A percentile compares a stretch with the other conserved stretches of the same genome.
These are phyloP conservation scores for Phytophthora pinifolia DNA, from an alignment of 352 stramenopile genomes.

Conservation along the genomic window DNA sequence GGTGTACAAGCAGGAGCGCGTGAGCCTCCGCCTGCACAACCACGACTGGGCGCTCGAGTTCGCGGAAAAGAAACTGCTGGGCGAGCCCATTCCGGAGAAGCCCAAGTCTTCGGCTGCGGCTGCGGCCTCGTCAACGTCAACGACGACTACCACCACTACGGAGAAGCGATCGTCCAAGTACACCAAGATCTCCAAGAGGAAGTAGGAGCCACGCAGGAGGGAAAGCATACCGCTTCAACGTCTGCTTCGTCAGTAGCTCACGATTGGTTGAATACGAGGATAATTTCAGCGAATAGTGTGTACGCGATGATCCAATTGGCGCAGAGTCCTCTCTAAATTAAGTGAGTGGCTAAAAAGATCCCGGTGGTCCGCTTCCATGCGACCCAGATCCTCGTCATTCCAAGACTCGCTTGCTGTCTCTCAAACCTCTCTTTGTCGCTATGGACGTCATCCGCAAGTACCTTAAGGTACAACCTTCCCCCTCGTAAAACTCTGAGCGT, in stretches of 20 bases:
- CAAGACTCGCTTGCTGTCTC: conserved; percentile 8
- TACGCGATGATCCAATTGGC: background rate
- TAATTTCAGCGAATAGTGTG: conserved; percentile 15
- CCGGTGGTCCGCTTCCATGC: conserved; percentile 27
- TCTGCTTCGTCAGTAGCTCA: background rate
- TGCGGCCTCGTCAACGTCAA: conserved; percentile 16
- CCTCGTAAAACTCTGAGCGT: background rate
- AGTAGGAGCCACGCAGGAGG: no score
- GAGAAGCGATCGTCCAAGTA: conserved; percentile 71
- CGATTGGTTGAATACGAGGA: conserved; percentile 3
- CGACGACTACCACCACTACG: conserved; percentile 31
- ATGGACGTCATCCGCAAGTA: conserved; percentile 86
- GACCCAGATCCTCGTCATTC: conserved; percentile 18
- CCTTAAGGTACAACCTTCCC: conserved; percentile 50
- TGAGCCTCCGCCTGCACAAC: conserved; percentile 79
- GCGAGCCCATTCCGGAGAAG: conserved; percentile 61
- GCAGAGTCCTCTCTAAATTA: background rate
- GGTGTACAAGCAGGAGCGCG: conserved; percentile 89
- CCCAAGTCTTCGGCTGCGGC: conserved; percentile 26
- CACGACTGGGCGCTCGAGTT: conserved; percentile 83
- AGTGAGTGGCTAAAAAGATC: conserved; percentile 11
- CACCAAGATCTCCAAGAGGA: conserved; percentile 76
- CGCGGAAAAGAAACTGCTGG: conserved; percentile 82
- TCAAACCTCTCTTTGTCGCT: background rate
- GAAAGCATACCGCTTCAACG: no score